Evolutionary conservation across 139 green algal genomes (phyloP), one percentile per base, ranked within the genome.

Genomic region (Chlorella vulgaris): DNA sequence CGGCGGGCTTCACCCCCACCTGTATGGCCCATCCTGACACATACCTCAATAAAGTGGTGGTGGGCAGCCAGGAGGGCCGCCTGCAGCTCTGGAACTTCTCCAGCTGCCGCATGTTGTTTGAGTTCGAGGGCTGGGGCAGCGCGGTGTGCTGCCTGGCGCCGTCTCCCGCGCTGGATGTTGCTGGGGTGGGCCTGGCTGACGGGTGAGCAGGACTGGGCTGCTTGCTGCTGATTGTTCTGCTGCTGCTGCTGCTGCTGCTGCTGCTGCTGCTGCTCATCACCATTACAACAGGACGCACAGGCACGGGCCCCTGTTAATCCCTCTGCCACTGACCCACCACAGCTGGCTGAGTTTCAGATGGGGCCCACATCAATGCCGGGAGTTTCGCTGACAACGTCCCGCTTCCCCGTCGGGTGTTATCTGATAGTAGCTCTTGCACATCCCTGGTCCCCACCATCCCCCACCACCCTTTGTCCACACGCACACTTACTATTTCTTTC

Each of bases 31-130:
- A 99, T 88, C 96, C 96, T 0, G 91, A 97, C 88, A 99, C 96
- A 26, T 99, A 99, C 88, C 83, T 99, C 2, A 98, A 99, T 90
- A 99, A 99, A 90, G 81, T 98, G 38, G 81, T 98, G 40, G 55
- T 98, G 29, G 95, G 91, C 31, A 63, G 77, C 31, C 58, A 80
- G 28, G 86, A 95, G 13, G 97, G 96, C 21, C 67, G 69, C 13
- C 70, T 98, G 84, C 88, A 95, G 86, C 93, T 99, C 43, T 94
- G 92, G 89, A 99, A 99, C 90, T 95, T 98, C 58, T 33, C 63
- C 28, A 94, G 83, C 21, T 81, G 87, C 18, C 70, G 74, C 7
- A n/a, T 86, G 62, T 76, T 99, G 36, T 92, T 94, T 86, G 86
- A 90, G 31, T 98, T 99, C 70, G 51, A 68, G 0, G 86, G 89